A percentile compares a stretch with the other conserved stretches of the same genome.
These are phyloP conservation scores for Pestalotiopsis sp. DNA, from an alignment of 2,329 filamentous ascomycete genomes.

Conservation along the genomic window DNA sequence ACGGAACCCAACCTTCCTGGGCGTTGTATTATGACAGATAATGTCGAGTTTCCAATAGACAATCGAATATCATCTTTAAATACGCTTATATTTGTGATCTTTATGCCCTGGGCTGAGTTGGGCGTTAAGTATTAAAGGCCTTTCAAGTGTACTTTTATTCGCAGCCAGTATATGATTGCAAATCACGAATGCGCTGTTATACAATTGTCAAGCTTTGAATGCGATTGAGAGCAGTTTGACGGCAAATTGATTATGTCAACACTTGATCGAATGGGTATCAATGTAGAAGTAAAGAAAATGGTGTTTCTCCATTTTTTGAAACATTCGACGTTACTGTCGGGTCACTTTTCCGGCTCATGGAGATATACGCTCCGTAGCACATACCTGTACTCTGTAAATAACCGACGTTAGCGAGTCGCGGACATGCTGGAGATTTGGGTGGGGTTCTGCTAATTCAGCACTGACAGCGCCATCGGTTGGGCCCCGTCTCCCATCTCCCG, in stretches of 20 bases:
- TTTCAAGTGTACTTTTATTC: too few relatives aligned
- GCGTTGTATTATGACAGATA: background rate
- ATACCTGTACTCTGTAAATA: background rate
- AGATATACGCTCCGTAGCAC: background rate
- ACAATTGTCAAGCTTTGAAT: too few relatives aligned
- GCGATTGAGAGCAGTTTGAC: too few relatives aligned
- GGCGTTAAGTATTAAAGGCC: too few relatives aligned
- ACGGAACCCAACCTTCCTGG: background rate
- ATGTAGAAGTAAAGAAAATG: too few relatives aligned
- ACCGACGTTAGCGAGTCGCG: background rate
- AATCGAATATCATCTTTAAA: background rate
- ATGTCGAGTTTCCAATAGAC: background rate
- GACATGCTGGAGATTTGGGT: background rate
- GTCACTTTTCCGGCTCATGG: background rate
- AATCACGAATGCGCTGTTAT: too few relatives aligned
- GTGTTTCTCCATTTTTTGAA: too few relatives aligned
- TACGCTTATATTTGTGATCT: too few relatives aligned
- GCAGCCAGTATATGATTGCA: too few relatives aligned
- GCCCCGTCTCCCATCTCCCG: background rate
- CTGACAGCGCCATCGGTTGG: background rate
- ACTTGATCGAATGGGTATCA: too few relatives aligned
- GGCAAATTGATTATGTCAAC: too few relatives aligned
- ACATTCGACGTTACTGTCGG: background rate
- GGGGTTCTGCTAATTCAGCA: background rate
- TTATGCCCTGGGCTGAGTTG: too few relatives aligned